phyloP scores from a whole-genome alignment of 345 rosid genomes.

The Turnera subulata region DNA sequence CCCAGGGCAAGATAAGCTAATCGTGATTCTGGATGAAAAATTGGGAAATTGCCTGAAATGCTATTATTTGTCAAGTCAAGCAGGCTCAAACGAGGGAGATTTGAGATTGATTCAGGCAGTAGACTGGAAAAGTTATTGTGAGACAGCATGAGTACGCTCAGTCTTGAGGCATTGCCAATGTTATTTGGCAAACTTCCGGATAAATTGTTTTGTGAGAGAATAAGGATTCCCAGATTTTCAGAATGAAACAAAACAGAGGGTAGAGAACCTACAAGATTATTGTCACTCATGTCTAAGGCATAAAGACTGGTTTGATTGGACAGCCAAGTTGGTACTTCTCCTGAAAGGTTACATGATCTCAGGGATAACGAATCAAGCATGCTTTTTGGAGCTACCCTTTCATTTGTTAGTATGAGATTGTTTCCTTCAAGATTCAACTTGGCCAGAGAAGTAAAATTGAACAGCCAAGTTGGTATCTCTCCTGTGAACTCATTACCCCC shows the following conservation, averaged over 20 bases:
- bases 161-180: background rate
- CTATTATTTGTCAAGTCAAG: constrained; percentile 17
- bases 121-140: constrained; percentile 32
- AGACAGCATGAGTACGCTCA: constrained; percentile 16
- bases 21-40: background rate
- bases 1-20: background rate
- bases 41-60: constrained; percentile 7
- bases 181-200: constrained; percentile 17
- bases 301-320: too few species aligned
- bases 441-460: background rate
- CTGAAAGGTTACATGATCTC: too few species aligned
- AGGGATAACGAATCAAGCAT: too few species aligned
- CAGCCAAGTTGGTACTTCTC: too few species aligned
- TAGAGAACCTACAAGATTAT: constrained; percentile 20
- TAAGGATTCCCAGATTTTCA: constrained; percentile 6
- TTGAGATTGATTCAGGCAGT: constrained; percentile 10
- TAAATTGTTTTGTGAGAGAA: constrained; percentile 18
- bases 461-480: background rate
- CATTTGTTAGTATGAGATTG: too few species aligned
- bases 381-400: too few species aligned
- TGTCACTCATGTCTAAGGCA: constrained; percentile 25
- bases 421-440: background rate
- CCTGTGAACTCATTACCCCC: background rate
- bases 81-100: background rate
- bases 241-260: constrained; percentile 25